Conservation (phyloP, 192 early-diverging fungal species). For the Chytriomyces confervae region DNA sequence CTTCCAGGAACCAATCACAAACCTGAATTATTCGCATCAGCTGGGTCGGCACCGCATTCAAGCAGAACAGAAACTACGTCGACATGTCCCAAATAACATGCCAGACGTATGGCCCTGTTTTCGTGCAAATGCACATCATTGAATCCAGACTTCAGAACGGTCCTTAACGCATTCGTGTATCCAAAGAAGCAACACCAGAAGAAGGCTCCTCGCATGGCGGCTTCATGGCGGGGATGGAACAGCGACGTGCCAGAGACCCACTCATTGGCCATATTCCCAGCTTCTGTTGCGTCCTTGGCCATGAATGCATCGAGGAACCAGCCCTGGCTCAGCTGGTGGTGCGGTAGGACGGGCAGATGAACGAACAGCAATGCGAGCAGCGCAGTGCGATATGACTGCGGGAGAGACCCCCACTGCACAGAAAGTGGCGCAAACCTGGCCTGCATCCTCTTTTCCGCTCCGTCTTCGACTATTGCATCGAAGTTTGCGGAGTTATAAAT, state of each 20-base stretch:
- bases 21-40: constrained; percentile 7
- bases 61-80: neutral
- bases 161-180: neutral
- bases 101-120: neutral
- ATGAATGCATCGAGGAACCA: neutral
- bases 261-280: neutral
- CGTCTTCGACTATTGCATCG: neutral
- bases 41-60: neutral
- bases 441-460: too few relatives aligned
- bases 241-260: neutral
- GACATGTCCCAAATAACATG: neutral
- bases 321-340: neutral
- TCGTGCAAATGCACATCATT: neutral
- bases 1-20: constrained; percentile 5
- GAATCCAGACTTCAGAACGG: neutral
- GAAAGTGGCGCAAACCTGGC: too few relatives aligned
- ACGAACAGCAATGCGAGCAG: neutral
- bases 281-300: neutral
- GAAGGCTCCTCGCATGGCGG: neutral
- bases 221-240: neutral
- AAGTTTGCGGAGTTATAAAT: neutral
- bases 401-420: neutral
- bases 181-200: neutral
- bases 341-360: neutral
- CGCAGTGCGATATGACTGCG: neutral